Percentiles rank a stretch among this genome's conserved stretches.
Conservation (phyloP, 768 basidiomycete species). For the Leccinum uliginosum region DNA sequence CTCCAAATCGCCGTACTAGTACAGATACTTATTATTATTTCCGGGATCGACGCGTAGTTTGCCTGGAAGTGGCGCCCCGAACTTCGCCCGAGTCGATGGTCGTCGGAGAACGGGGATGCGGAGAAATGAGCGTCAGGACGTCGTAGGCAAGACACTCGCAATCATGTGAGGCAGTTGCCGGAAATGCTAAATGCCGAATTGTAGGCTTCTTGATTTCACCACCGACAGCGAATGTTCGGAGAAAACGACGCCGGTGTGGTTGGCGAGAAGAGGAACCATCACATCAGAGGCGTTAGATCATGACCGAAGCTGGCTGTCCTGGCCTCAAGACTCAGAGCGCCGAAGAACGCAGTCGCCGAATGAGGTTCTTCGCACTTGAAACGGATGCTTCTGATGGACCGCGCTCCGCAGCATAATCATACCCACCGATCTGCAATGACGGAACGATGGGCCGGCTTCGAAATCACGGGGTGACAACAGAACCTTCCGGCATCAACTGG, state of each 20-base stretch:
- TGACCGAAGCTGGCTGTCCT: background rate
- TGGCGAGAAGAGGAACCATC: background rate
- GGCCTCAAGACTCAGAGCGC: background rate
- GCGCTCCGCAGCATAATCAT: background rate
- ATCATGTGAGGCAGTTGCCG: background rate
- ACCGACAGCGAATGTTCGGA: constrained; percentile 6
- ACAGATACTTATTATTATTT: background rate
- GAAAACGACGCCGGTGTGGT: constrained; percentile 3
- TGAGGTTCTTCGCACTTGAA: background rate
- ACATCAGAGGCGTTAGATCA: background rate
- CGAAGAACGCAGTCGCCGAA: background rate
- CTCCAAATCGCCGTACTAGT: background rate
- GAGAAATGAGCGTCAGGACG: background rate
- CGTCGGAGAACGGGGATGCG: background rate
- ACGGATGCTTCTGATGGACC: background rate
- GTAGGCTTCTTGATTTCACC: constrained; percentile 2
- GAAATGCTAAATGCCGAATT: constrained; percentile 8
- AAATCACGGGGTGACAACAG: background rate
- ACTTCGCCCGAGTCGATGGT: background rate
- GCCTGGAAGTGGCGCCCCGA: background rate
- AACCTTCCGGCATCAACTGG: background rate
- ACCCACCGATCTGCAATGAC: background rate
- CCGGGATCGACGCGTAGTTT: background rate
- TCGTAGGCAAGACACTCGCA: background rate
- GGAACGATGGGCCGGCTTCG: background rate